Percentiles rank a stretch among this genome's conserved stretches.
These are phyloP conservation scores for Coniochaeta prunicola DNA, from an alignment of 2,329 filamentous ascomycete genomes.

Conservation along the genomic window DNA sequence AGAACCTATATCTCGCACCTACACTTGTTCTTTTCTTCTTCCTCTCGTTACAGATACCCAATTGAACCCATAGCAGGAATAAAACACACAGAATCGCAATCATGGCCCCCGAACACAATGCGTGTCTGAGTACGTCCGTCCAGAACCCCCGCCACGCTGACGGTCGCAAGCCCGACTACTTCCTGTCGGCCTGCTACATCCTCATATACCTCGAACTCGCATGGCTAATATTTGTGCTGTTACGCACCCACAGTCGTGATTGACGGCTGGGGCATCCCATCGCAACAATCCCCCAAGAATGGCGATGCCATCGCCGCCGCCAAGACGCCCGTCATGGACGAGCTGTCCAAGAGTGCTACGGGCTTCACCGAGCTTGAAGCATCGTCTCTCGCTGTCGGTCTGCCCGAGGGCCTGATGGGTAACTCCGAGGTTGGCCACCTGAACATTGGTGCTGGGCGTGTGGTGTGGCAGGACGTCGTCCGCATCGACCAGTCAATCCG, in stretches of 20 bases:
- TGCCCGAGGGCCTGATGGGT: constrained; percentile 96
- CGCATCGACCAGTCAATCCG: constrained; percentile 92
- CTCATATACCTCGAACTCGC: constrained; percentile 49
- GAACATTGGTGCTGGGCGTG: constrained; percentile 95
- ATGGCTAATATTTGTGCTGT: constrained; percentile 52
- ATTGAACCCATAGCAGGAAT: constrained; percentile 5
- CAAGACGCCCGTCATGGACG: constrained; percentile 91
- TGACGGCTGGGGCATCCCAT: constrained; percentile 93
- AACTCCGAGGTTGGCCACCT: constrained; percentile 98
- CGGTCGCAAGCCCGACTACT: constrained; percentile 20
- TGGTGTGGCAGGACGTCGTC: constrained; percentile 98
- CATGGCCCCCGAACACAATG: constrained; percentile 51
- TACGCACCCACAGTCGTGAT: constrained; percentile 73
- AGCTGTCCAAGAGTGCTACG: constrained; percentile 72
- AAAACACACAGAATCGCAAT: constrained; percentile 25
- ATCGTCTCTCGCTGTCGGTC: constrained; percentile 88
- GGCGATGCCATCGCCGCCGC: constrained; percentile 95
- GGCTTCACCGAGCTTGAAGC: constrained; percentile 92
- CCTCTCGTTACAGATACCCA: constrained; percentile 3
- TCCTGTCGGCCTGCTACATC: constrained; percentile 42
- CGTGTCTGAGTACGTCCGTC: constrained; percentile 52
- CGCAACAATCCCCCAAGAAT: constrained; percentile 70
- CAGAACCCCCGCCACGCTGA: constrained; percentile 5
- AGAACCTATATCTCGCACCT: neutral
- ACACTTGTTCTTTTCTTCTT: neutral